phyloP scores from a whole-genome alignment of 257 asterid species.

The Jaltomata sinuosa region DNA sequence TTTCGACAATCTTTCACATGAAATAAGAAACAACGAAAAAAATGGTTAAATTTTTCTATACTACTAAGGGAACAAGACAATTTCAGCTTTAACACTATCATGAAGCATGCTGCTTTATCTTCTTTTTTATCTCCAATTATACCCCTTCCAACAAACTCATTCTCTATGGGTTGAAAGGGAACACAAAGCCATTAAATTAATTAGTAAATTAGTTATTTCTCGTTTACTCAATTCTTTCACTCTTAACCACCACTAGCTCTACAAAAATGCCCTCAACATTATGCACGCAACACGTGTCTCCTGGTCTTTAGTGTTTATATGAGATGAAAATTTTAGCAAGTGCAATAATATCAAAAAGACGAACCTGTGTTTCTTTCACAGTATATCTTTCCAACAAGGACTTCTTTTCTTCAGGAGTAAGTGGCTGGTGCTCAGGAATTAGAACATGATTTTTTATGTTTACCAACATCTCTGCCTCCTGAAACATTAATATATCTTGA shows the following conservation, averaged over 20 bases:
- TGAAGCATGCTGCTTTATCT: background rate
- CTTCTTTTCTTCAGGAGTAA: conserved; percentile 67
- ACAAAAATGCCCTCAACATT: background rate
- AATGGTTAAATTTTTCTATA: background rate
- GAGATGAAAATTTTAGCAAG: background rate
- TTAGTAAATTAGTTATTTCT: background rate
- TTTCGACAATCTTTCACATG: background rate
- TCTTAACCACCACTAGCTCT: background rate
- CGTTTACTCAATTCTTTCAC: background rate
- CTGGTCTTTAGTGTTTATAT: background rate
- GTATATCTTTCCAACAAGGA: conserved; percentile 78
- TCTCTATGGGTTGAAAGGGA: background rate
- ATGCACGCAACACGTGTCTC: background rate
- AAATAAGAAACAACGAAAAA: no score
- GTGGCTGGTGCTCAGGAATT: conserved; percentile 76
- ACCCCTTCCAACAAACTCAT: background rate
- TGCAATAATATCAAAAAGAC: background rate
- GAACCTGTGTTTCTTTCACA: conserved; percentile 86
- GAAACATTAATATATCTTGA: background rate
- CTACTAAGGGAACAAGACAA: background rate
- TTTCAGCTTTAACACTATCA: no score
- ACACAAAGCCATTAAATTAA: background rate
- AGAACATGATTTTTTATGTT: conserved; percentile 80
- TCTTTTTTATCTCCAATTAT: background rate
- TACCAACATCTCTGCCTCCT: conserved; percentile 75